phyloP scores from a whole-genome alignment of 768 basidiomycete species.

The Mycena vitilis region DNA sequence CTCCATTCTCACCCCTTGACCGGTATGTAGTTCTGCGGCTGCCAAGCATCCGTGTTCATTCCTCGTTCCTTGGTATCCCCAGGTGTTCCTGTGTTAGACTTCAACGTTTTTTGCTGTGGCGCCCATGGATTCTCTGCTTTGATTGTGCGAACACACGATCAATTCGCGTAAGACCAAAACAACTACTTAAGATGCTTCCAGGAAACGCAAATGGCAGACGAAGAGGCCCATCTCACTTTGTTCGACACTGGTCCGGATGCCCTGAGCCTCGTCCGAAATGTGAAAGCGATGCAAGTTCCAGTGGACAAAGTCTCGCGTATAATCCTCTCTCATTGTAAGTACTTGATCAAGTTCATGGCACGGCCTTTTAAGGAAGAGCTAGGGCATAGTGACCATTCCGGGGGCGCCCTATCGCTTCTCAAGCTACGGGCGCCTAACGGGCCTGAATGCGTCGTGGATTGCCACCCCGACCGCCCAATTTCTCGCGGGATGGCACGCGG shows the following conservation, averaged over 20 bases:
- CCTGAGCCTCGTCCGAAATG: slow-evolving; percentile 78
- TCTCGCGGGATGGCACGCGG: slow-evolving; percentile 69
- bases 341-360: neutral
- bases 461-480: slow-evolving; percentile 81
- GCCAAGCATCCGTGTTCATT: slow-evolving; percentile 28
- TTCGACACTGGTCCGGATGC: slow-evolving; percentile 91
- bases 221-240: slow-evolving; percentile 64
- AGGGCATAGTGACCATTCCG: no score
- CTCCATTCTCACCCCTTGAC: slow-evolving; percentile 31
- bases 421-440: slow-evolving; percentile 49
- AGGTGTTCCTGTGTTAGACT: slow-evolving; percentile 74
- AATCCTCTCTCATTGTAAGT: slow-evolving; percentile 74
- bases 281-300: slow-evolving; percentile 67
- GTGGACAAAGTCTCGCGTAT: slow-evolving; percentile 68
- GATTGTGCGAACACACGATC: slow-evolving; percentile 61
- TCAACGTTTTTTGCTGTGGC: slow-evolving; percentile 78
- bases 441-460: slow-evolving; percentile 65
- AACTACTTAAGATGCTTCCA: slow-evolving; percentile 36
- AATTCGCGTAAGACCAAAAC: neutral
- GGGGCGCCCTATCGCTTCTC: no score
- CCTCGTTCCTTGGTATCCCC: neutral
- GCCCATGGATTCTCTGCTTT: slow-evolving; percentile 89
- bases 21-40: slow-evolving; percentile 35
- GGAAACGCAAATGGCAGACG: slow-evolving; percentile 68
- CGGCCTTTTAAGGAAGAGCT: no score